Evolutionary conservation across 2,329 filamentous ascomycete genomes (phyloP).

Genomic region (Fusarium kyushuense): DNA sequence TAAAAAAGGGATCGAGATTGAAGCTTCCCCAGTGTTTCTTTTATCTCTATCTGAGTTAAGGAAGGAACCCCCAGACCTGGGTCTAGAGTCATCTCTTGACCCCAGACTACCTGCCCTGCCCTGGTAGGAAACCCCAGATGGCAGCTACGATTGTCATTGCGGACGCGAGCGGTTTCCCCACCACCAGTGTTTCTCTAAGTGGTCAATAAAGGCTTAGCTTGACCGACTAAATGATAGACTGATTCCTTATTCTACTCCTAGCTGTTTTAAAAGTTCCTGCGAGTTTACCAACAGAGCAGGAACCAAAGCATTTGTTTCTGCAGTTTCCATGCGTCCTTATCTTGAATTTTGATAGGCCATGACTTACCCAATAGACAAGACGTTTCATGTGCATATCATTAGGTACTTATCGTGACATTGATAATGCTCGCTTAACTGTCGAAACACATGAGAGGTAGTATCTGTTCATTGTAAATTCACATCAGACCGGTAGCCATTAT

Average conservation of each 20-base stretch:
- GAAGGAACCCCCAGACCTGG: slow-evolving; percentile 17
- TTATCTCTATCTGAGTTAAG: slow-evolving; percentile 35
- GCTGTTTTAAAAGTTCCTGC: not conserved
- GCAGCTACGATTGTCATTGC: slow-evolving; percentile 13
- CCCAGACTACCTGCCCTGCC: slow-evolving; percentile 18
- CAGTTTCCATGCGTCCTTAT: slow-evolving; percentile 1
- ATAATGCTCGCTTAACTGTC: slow-evolving; percentile 17
- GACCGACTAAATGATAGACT: not conserved
- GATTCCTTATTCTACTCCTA: not conserved
- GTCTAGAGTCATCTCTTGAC: slow-evolving; percentile 21
- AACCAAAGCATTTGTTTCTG: not conserved
- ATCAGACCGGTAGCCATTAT: not conserved
- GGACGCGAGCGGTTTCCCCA: slow-evolving; percentile 23
- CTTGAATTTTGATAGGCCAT: slow-evolving; percentile 1
- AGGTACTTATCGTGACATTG: slow-evolving; percentile 19
- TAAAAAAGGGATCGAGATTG: slow-evolving; percentile 10
- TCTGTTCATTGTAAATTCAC: slow-evolving; percentile 2
- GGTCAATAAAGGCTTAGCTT: slow-evolving; percentile 4
- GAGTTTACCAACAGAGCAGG: slow-evolving; percentile 1
- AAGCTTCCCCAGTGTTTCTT: slow-evolving; percentile 30
- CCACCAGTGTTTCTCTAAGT: slow-evolving; percentile 7
- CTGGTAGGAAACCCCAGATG: slow-evolving; percentile 22
- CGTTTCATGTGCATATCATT: not conserved
- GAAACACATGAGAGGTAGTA: not conserved
- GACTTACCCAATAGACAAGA: not conserved